These are phyloP conservation scores for Aphanomyces invadans DNA, from an alignment of 352 stramenopile genomes.

Conservation along the genomic window DNA sequence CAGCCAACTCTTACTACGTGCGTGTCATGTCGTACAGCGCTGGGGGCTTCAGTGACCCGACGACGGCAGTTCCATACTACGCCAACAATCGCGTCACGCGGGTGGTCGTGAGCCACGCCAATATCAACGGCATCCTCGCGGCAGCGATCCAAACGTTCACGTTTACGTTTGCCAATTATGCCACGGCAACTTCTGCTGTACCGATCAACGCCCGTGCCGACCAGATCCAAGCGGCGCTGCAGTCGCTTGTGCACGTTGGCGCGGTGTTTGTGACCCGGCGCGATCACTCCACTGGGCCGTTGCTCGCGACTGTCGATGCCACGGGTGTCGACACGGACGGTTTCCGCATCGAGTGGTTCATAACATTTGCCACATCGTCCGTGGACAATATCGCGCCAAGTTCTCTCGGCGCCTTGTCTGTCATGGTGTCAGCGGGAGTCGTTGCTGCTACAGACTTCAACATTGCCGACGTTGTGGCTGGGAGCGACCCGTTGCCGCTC, in stretches of 20 bases:
- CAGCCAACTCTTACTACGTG: constrained; percentile 56
- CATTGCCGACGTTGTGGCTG: constrained; percentile 31
- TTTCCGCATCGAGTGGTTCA: constrained; percentile 60
- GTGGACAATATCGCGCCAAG: constrained; percentile 43
- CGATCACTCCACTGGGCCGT: constrained; percentile 49
- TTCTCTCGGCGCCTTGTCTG: constrained; percentile 36
- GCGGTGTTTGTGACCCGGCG: constrained; percentile 46
- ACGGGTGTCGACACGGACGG: constrained; percentile 36
- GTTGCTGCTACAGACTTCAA: constrained; percentile 28
- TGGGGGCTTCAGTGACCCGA: constrained; percentile 54
- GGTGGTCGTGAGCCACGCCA: constrained; percentile 32
- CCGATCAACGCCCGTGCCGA: constrained; percentile 42
- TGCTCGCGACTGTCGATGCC: constrained; percentile 30
- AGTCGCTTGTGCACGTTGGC: constrained; percentile 40
- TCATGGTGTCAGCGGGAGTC: constrained; percentile 27
- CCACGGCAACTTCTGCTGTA: constrained; percentile 34
- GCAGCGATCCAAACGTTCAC: constrained; percentile 44
- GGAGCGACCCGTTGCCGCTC: constrained; percentile 27
- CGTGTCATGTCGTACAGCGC: constrained; percentile 79
- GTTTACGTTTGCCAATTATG: constrained; percentile 49
- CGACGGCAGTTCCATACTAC: constrained; percentile 36
- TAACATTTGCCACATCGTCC: constrained; percentile 59
- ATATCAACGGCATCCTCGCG: constrained; percentile 30
- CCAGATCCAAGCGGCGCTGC: constrained; percentile 47
- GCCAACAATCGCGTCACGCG: constrained; percentile 46